Evolutionary conservation across 257 asterid genomes (phyloP).

Genomic region (Solanum habrochaites): DNA sequence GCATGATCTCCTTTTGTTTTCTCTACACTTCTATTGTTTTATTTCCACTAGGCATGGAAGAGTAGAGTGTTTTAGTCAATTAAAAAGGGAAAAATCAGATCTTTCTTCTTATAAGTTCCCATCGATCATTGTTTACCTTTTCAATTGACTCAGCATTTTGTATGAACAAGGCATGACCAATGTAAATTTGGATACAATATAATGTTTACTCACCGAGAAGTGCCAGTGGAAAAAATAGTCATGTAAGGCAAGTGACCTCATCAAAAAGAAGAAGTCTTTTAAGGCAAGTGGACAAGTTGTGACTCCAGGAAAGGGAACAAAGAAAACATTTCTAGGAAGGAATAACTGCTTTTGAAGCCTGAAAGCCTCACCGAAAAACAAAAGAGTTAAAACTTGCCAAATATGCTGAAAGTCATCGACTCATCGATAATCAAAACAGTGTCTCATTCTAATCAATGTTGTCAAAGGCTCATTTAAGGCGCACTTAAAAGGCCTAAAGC

Average conservation of each 20-base stretch:
- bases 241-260: background rate
- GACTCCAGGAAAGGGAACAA: background rate
- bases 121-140: background rate
- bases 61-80: background rate
- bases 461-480: background rate
- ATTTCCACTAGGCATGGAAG: background rate
- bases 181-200: background rate
- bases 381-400: background rate
- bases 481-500: background rate
- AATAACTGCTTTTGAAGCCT: background rate
- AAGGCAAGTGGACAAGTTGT: background rate
- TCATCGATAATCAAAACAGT: background rate
- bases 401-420: background rate
- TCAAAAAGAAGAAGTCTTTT: background rate
- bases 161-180: background rate
- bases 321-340: background rate
- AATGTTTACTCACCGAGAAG: background rate
- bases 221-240: background rate
- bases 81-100: background rate
- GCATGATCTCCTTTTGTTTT: background rate
- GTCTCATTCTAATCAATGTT: background rate
- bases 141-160: background rate
- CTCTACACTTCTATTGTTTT: background rate
- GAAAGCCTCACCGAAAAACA: background rate
- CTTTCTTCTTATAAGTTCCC: background rate